These are phyloP conservation scores for Thermothelomyces thermophilus DNA, from an alignment of 2,329 filamentous ascomycete species.

Conservation along the genomic window DNA sequence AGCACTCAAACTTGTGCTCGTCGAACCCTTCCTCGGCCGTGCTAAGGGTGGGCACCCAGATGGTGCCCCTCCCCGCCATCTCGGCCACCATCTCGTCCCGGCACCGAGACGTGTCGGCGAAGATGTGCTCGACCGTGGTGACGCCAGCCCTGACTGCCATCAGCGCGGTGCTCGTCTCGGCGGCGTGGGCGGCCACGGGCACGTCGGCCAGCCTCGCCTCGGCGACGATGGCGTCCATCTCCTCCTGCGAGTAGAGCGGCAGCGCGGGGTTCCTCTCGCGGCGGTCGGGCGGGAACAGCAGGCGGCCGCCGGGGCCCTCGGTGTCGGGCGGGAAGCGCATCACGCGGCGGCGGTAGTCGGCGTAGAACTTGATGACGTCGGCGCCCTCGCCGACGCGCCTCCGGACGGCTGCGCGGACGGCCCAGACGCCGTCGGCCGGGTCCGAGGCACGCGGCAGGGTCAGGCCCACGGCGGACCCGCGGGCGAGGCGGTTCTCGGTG, in stretches of 20 bases:
- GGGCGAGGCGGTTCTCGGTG: constrained; percentile 36
- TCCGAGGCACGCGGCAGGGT: constrained; percentile 35
- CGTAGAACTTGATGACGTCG: constrained; percentile 47
- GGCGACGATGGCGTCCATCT: constrained; percentile 44
- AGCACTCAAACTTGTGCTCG: constrained; percentile 24
- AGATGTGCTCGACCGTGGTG: constrained; percentile 40
- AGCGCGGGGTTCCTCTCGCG: constrained; percentile 36
- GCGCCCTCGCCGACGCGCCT: constrained; percentile 42
- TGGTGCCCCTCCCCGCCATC: constrained; percentile 39
- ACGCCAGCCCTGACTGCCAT: constrained; percentile 43
- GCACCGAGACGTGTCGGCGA: constrained; percentile 27
- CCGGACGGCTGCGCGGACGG: constrained; percentile 40
- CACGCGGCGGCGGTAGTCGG: constrained; percentile 40
- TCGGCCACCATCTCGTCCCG: constrained; percentile 36
- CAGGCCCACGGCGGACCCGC: constrained; percentile 23
- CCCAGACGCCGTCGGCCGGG: constrained; percentile 41
- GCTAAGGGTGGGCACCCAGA: constrained; percentile 49
- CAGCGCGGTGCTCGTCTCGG: constrained; percentile 36
- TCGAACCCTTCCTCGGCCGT: constrained; percentile 34
- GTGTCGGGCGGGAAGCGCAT: constrained; percentile 36
- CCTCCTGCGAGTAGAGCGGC: constrained; percentile 41
- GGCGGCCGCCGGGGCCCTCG: constrained; percentile 12
- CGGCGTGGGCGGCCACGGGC: constrained; percentile 40
- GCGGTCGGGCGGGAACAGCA: constrained; percentile 32
- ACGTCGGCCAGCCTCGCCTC: constrained; percentile 37